phyloP scores from a whole-genome alignment of 768 basidiomycete species.

The Porpolomopsis calyptriformis region DNA sequence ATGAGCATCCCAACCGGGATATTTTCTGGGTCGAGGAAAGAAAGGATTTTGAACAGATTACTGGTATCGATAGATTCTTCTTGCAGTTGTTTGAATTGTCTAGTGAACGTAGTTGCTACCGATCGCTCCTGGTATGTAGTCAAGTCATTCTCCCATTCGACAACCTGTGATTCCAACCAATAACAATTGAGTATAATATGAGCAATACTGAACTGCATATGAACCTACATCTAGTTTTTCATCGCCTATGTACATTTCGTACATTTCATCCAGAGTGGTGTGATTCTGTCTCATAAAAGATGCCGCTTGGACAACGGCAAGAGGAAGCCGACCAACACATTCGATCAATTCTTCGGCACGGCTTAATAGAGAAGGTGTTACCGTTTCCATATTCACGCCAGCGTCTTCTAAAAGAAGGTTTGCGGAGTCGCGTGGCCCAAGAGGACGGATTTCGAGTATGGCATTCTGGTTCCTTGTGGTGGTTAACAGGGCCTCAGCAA shows the following conservation, averaged over 20 bases:
- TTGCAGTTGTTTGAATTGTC: not conserved
- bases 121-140: not conserved
- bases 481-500: not conserved
- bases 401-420: no score
- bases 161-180: not conserved
- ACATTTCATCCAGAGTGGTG: not conserved
- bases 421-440: not conserved
- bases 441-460: not conserved
- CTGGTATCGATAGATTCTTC: not conserved
- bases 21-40: not conserved
- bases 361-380: no score
- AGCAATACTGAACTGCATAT: not conserved
- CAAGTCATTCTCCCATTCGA: not conserved
- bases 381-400: no score
- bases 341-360: no score
- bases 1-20: not conserved
- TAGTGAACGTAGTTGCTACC: not conserved
- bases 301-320: no score
- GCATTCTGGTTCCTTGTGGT: not conserved
- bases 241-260: not conserved
- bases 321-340: no score
- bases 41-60: not conserved
- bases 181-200: not conserved
- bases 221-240: not conserved
- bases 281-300: not conserved